Base-by-base conservation (phyloP, 352 stramenopile species). In the Hyaloperonospora brassicae region DNA sequence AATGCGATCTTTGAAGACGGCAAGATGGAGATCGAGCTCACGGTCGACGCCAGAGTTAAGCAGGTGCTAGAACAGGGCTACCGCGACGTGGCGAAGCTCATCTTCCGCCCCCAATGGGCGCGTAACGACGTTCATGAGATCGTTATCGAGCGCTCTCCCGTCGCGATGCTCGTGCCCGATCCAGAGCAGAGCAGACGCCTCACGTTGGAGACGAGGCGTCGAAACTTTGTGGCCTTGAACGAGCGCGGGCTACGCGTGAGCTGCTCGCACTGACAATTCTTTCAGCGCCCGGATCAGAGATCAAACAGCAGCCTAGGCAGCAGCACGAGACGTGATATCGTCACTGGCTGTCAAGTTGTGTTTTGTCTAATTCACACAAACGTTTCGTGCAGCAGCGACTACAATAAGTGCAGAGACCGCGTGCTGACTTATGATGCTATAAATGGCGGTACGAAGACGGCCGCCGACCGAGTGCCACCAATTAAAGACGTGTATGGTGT, bases 1-100 rank as follows among this genome's bases (percentile, higher is more conserved):
- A 89, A 91, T 61, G 68, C 78, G 52, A 90, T 94, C 62, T 94
- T 92, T 57, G 78, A 66, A 12, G 77, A 87, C 34, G 84, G 82
- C 47, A 78, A 92, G 53, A 57, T 91, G 47, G 82, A 91, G 47
- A 66, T 66, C 10, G 79, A 88, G 57, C 76, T 94, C 55, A 74
- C 76, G 56, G 17, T 17, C 68, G 68, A 2, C 68, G 74, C 8
- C 27, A 17, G 17, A 0, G 17, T 17, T 17, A 17, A 17, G 17
- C 17, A 17, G 17, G 17, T 17, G 17, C 17, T 17, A 34, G 8
- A 34, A 34, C 27, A 34, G 27, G 27, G 27, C 17, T 17, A 17
- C 27, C 27, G 4, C 27, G 47, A 27, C 17, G 17, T 17, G 17
- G 17, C 17, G 17, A 17, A 17, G 17, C 0, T 17, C 17, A 17